Evolutionary conservation across 2,329 filamentous ascomycete genomes (phyloP).

Genomic region (Aureobasidium namibiae): DNA sequence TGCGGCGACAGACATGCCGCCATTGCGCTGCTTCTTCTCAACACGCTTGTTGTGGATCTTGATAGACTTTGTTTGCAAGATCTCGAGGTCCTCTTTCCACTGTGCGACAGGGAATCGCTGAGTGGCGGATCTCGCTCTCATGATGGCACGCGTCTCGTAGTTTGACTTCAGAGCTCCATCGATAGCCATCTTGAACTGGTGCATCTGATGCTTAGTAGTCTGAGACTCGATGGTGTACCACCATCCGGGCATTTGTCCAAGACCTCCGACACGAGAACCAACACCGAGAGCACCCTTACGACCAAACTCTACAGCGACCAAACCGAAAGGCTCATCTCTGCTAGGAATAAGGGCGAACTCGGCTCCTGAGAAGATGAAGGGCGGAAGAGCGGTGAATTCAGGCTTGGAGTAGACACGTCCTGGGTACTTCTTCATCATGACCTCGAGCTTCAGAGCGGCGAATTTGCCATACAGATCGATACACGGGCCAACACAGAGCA

Average conservation of each 20-base stretch:
- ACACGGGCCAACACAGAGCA: conserved; percentile 56
- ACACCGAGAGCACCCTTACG: conserved; percentile 60
- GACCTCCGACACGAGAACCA: conserved; percentile 56
- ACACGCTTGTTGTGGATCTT: conserved; percentile 45
- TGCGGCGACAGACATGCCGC: conserved; percentile 22
- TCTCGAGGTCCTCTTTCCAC: conserved; percentile 58
- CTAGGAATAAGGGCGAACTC: conserved; percentile 62
- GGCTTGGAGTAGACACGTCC: conserved; percentile 60
- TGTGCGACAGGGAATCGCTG: conserved; percentile 60
- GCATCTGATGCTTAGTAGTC: conserved; percentile 53
- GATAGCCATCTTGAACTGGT: conserved; percentile 58
- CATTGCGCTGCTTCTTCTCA: conserved; percentile 23
- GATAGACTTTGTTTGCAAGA: conserved; percentile 53
- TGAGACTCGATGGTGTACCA: conserved; percentile 63
- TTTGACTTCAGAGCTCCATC: conserved; percentile 52
- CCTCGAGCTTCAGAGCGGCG: conserved; percentile 55
- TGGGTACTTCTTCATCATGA: conserved; percentile 58
- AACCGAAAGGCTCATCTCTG: conserved; percentile 60
- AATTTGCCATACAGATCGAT: conserved; percentile 63
- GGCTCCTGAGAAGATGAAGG: conserved; percentile 58
- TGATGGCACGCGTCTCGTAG: conserved; percentile 47
- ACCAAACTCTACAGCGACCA: conserved; percentile 62
- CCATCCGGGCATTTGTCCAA: conserved; percentile 65
- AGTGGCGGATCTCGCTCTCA: conserved; percentile 57
- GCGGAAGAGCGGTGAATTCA: conserved; percentile 58